Percentiles rank a stretch among this genome's conserved stretches.
Conservation (phyloP, 2,329 filamentous ascomycete genomes). For the Aspergillus sp. region DNA sequence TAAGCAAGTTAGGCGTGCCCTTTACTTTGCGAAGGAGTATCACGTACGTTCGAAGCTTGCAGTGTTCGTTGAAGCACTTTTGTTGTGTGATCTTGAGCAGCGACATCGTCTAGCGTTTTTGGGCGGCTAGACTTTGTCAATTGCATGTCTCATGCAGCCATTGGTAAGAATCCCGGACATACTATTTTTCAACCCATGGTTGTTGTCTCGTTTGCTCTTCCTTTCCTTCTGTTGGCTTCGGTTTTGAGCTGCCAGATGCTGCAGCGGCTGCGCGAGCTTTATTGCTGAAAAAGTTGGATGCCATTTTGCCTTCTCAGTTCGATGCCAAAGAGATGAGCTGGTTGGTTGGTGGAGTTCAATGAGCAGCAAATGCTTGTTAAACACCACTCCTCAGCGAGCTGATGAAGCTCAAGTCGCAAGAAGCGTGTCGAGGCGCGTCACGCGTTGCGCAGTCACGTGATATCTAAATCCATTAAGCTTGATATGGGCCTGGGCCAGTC, state of each 20-base stretch:
- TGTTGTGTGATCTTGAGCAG: constrained; percentile 96
- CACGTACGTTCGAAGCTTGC: constrained; percentile 82
- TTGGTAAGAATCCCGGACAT: constrained; percentile 26
- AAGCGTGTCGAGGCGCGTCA: constrained; percentile 40
- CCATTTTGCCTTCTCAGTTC: constrained; percentile 33
- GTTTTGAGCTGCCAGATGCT: constrained; percentile 70
- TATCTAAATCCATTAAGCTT: constrained; percentile 25
- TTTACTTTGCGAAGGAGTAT: neutral
- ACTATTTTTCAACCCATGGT: constrained; percentile 99
- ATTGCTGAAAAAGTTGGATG: constrained; percentile 94
- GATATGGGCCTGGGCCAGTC: neutral
- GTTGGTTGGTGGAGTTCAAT: neutral
- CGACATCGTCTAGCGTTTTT: constrained; percentile 90
- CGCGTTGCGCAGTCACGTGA: constrained; percentile 24
- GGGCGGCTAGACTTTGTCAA: constrained; percentile 70
- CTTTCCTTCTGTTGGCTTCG: constrained; percentile 66
- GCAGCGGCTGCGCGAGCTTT: constrained; percentile 78
- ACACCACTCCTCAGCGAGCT: neutral
- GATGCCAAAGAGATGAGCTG: neutral
- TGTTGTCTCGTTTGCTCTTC: constrained; percentile 72
- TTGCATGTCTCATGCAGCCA: neutral
- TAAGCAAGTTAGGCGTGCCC: neutral
- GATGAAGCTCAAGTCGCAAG: constrained; percentile 12
- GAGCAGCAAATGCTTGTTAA: neutral
- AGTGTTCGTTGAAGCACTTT: constrained; percentile 89